phyloP scores from a whole-genome alignment of 176 grass and related monocot genomes.

The Zoysia japonica region DNA sequence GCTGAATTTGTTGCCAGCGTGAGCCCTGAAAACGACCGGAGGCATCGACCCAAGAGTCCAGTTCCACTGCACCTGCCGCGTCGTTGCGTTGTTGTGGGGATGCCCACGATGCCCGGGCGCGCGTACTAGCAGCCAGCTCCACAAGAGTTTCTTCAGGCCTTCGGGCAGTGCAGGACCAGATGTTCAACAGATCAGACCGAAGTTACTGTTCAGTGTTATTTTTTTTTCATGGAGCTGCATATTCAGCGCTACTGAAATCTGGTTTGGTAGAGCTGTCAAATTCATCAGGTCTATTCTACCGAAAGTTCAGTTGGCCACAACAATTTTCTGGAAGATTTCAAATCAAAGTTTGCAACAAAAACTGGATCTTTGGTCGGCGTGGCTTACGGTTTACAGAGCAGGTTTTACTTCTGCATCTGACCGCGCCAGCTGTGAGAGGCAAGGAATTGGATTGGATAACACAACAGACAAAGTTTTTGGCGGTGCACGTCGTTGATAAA shows the following conservation, averaged over 20 bases:
- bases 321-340: not conserved
- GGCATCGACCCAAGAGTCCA: slow-evolving; percentile 35
- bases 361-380: slow-evolving; percentile 20
- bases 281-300: not conserved
- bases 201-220: not conserved
- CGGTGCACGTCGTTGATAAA: slow-evolving; percentile 19
- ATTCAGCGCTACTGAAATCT: not conserved
- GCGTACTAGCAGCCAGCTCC: slow-evolving; percentile 1
- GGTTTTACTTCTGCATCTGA: not conserved
- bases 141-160: slow-evolving; percentile 17
- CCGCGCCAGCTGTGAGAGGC: not conserved
- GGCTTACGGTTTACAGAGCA: slow-evolving; percentile 5
- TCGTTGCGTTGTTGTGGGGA: slow-evolving; percentile 29
- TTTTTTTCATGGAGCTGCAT: not conserved
- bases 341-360: not conserved
- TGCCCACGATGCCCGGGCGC: slow-evolving; percentile 16
- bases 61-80: slow-evolving; percentile 27
- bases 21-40: slow-evolving; percentile 38
- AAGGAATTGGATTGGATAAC: slow-evolving; percentile 10
- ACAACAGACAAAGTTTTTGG: not conserved
- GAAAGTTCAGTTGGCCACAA: not conserved
- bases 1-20: not conserved
- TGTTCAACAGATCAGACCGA: not conserved
- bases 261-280: not conserved
- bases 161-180: slow-evolving; percentile 14